Evolutionary conservation across 2,329 filamentous ascomycete species (phyloP).

Genomic region (Purpureocillium takamizusanense): DNA sequence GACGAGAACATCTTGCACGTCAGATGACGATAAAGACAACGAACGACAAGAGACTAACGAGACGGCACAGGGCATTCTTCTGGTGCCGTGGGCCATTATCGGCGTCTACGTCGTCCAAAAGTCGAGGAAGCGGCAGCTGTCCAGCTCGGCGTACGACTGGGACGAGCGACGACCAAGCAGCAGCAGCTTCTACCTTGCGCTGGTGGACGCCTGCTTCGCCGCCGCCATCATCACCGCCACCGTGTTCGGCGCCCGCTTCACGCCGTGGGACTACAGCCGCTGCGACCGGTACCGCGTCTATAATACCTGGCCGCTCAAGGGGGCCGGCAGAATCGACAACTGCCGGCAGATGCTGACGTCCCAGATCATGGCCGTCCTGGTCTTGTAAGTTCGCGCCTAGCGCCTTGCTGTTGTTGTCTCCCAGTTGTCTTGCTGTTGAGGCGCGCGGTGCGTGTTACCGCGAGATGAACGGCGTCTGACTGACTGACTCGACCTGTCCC

Average conservation of each 20-base stretch:
- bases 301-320: not conserved
- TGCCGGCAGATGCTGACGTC: not conserved
- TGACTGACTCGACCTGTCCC: no score
- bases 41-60: no score
- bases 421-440: no score
- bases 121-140: not conserved
- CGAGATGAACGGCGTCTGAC: no score
- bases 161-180: not conserved
- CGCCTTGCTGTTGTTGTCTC: no score
- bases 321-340: not conserved
- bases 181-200: slow-evolving; percentile 4
- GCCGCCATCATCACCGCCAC: not conserved
- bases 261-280: slow-evolving; percentile 1
- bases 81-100: not conserved
- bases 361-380: slow-evolving; percentile 1
- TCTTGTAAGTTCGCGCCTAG: slow-evolving; percentile 1
- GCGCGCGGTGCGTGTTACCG: no score
- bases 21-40: no score
- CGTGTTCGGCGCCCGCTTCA: not conserved
- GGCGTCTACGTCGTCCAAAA: not conserved
- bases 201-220: not conserved
- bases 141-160: not conserved
- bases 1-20: no score
- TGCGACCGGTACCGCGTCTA: not conserved
- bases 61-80: slow-evolving; percentile 3